Evolutionary conservation across 768 basidiomycete genomes (phyloP), one percentile per base, ranked within the genome.

Genomic region (Phlebiopsis gigantea): DNA sequence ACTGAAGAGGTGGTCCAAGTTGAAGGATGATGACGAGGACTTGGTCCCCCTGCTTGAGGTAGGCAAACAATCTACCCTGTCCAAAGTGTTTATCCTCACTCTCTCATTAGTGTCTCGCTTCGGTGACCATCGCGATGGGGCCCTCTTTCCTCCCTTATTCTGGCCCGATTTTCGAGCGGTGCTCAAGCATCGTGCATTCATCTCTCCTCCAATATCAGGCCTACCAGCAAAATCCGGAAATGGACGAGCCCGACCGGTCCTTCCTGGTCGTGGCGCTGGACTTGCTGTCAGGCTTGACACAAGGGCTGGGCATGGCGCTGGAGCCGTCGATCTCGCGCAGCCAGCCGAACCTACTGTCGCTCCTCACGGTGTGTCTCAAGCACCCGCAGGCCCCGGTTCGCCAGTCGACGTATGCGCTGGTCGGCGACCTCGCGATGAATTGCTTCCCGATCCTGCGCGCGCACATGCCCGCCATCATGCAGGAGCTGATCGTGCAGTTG

Each of bases 221-320:
- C 17, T 97, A 78, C 73, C 88, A 92, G 66, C 86, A 92, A 66
- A 89, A 93, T 65, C 87, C 91, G 3, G 90, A 95, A 2, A 76
- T 90, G 59, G 94, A 98, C 55, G 94, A 97, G 69, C 97, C 97
- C 2, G 97, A 98, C 74, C 87, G 90, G 67, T 90, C 95, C 4
- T 98, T 98, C 83, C 84, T 99, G 49, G 95, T 99, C 55, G 97
- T 98, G 25, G 92, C 97, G 5, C 80, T 99, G n/a, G 97, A 99
- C 71, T 79, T 99, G 31, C 79, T 99, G 24, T 97, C 93, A 8
- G 97, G 97, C 53, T 77, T 99, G 19, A 94, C 94, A 3, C 97
- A 99, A 69, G 97, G 95, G 22, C 80, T 99, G 58, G 88, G 91
- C 46, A 82, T 81, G 72, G 75, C 79, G 17, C 80, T 98, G 46